Evolutionary conservation across 345 rosid species (phyloP), one percentile per base, ranked within the genome.

Genomic region (Salix koriyanagi): DNA sequence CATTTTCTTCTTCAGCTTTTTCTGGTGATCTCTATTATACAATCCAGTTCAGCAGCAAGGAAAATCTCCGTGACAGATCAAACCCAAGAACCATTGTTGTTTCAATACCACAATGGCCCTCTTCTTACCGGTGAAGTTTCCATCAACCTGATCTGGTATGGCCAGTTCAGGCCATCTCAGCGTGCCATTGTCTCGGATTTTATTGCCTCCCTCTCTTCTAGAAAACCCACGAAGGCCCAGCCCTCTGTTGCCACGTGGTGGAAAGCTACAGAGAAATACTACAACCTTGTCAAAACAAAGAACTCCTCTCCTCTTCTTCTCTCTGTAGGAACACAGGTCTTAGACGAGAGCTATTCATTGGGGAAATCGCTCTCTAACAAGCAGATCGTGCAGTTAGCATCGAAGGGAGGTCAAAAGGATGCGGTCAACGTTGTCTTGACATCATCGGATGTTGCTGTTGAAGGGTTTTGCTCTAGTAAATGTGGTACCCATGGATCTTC

Each of bases 401-500:
- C 79, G 7, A 76, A 34, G 64, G 79, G 79, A 25, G 77, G 61
- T 15, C 73, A 76, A 28, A 65, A 76, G 8, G 37, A 67, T 41
- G 80, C 84, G 4, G 70, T 81, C 66, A 77, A 77, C 41, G 78
- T 81, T 10, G 84, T 81, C 28, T 28, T 81, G 61, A 81, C 84
- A 28, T 74, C 84, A 4, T 34, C 71, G 0, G 84, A 77, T 70
- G 80, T 81, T 6, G 60, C 75, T 0, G 84, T 77, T 2, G 75
- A 81, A 25, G 84, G 84, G 25, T 81, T 81, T 21, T 81, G 84
- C 65, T 73, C 78, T 3, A 73, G 75, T 41, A 69, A 39, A 15
- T 81, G 84, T 18, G 84, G 84, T 1, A 73, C 78, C 13, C 84
- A 81, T 5, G 80, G 80, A 26, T 76, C 80, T 16, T 60, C 84